phyloP scores from a whole-genome alignment of 2,329 filamentous ascomycete species.

The Cephalotrichum gorgonifer region DNA sequence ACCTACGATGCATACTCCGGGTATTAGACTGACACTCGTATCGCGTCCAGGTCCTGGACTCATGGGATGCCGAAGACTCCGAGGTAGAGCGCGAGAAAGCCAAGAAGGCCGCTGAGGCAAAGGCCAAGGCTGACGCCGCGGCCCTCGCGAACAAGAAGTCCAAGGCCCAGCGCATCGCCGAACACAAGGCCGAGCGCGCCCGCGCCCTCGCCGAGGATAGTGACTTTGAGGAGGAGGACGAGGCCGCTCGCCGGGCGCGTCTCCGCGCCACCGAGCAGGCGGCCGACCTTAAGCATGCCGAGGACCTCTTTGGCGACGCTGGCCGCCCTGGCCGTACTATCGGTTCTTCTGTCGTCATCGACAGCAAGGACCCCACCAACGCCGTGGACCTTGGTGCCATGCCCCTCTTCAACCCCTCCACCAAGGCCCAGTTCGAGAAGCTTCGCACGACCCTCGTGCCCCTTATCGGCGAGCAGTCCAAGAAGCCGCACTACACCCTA shows the following conservation, averaged over 20 bases:
- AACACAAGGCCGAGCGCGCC: slow-evolving; percentile 56
- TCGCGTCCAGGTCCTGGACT: slow-evolving; percentile 69
- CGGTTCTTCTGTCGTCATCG: slow-evolving; percentile 55
- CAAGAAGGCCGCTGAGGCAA: slow-evolving; percentile 73
- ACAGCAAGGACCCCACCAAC: slow-evolving; percentile 62
- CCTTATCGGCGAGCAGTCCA: slow-evolving; percentile 61
- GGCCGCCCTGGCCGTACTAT: slow-evolving; percentile 59
- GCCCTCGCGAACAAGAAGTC: slow-evolving; percentile 85
- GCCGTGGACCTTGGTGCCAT: slow-evolving; percentile 73
- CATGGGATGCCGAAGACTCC: slow-evolving; percentile 96
- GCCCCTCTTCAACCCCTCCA: slow-evolving; percentile 78
- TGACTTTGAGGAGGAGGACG: slow-evolving; percentile 54
- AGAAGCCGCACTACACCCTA: slow-evolving; percentile 82
- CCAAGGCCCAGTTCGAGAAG: slow-evolving; percentile 75
- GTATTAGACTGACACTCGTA: not conserved
- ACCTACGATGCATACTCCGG: not conserved
- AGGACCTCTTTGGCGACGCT: slow-evolving; percentile 73
- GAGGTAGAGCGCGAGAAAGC: slow-evolving; percentile 94
- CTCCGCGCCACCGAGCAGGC: slow-evolving; percentile 76
- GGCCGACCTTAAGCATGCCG: slow-evolving; percentile 76
- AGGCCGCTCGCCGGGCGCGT: slow-evolving; percentile 62
- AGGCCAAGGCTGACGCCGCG: slow-evolving; percentile 81
- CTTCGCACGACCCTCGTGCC: slow-evolving; percentile 72
- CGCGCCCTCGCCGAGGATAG: slow-evolving; percentile 40
- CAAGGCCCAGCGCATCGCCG: slow-evolving; percentile 72